These are phyloP conservation scores for Scheffersomyces ergatensis DNA, from an alignment of 805 yeast species.

Conservation along the genomic window DNA sequence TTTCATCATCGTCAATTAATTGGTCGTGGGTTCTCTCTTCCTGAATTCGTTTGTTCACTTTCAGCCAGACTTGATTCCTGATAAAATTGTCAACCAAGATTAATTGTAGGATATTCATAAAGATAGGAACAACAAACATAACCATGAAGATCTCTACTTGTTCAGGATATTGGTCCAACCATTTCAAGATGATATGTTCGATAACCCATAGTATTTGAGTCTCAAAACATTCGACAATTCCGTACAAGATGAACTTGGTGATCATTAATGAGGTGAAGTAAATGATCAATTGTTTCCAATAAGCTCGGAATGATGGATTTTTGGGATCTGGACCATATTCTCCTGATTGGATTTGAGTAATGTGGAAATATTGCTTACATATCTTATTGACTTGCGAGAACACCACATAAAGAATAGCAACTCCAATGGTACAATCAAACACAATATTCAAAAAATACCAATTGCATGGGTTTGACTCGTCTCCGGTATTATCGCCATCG, in stretches of 20 bases:
- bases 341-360: constrained; percentile 49
- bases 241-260: constrained; percentile 65
- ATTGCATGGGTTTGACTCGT: constrained; percentile 62
- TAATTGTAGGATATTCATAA: constrained; percentile 73
- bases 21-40: constrained; percentile 5
- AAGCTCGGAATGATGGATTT: constrained; percentile 48
- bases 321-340: constrained; percentile 66
- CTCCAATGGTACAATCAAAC: constrained; percentile 92
- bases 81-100: constrained; percentile 72
- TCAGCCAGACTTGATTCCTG: constrained; percentile 47
- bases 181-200: constrained; percentile 73
- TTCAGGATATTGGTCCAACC: constrained; percentile 79
- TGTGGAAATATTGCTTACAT: constrained; percentile 40
- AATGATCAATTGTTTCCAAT: constrained; percentile 66
- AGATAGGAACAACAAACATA: constrained; percentile 74
- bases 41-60: constrained; percentile 22
- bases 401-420: constrained; percentile 64
- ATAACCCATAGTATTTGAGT: constrained; percentile 45
- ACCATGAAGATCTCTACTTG: constrained; percentile 79
- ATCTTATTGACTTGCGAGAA: constrained; percentile 45
- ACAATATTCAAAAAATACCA: constrained; percentile 91
- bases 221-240: constrained; percentile 65
- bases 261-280: constrained; percentile 62
- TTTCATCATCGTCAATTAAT: constrained; percentile 10
- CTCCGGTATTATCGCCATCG: constrained; percentile 33